Evolutionary conservation across 1,139 yeast genomes (phyloP).

Genomic region (Lodderomyces jiufengensis): DNA sequence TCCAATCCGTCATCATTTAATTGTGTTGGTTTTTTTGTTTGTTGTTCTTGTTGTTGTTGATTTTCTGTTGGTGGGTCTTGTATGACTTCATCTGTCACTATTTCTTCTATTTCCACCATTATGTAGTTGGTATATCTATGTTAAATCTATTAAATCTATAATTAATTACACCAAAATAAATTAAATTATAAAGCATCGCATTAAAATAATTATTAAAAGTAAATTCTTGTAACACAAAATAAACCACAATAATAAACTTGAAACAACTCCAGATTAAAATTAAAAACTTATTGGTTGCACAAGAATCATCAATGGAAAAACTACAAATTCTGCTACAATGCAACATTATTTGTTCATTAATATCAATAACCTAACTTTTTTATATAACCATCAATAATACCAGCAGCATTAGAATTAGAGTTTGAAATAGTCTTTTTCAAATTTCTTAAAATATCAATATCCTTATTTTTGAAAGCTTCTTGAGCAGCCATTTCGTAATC

Average conservation of each 20-base stretch:
- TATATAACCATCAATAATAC: slow-evolving; percentile 24
- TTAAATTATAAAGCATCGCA: too few relatives aligned
- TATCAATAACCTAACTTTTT: slow-evolving; percentile 30
- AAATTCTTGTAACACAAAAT: too few relatives aligned
- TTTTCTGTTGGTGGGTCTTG: background rate
- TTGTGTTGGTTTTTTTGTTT: slow-evolving; percentile 4
- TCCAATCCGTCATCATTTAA: slow-evolving; percentile 39
- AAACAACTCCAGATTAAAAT: too few relatives aligned
- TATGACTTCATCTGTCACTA: slow-evolving; percentile 8
- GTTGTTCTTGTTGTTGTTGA: background rate
- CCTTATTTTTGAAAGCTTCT: slow-evolving; percentile 58
- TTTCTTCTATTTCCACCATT: background rate
- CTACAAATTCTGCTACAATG: too few relatives aligned
- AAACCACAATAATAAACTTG: too few relatives aligned
- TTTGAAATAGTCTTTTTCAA: slow-evolving; percentile 7
- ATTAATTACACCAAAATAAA: too few relatives aligned
- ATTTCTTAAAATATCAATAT: slow-evolving; percentile 26
- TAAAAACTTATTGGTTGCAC: too few relatives aligned
- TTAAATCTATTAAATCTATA: too few relatives aligned
- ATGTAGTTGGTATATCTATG: too few relatives aligned
- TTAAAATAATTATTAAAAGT: too few relatives aligned
- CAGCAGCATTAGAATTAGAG: slow-evolving; percentile 20
- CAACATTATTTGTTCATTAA: too few relatives aligned
- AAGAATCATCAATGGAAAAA: too few relatives aligned
- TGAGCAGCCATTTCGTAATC: slow-evolving; percentile 56